Evolutionary conservation across 1,284 basidiomycete species (phyloP).

Genomic region (Apiotrichum porosum): DNA sequence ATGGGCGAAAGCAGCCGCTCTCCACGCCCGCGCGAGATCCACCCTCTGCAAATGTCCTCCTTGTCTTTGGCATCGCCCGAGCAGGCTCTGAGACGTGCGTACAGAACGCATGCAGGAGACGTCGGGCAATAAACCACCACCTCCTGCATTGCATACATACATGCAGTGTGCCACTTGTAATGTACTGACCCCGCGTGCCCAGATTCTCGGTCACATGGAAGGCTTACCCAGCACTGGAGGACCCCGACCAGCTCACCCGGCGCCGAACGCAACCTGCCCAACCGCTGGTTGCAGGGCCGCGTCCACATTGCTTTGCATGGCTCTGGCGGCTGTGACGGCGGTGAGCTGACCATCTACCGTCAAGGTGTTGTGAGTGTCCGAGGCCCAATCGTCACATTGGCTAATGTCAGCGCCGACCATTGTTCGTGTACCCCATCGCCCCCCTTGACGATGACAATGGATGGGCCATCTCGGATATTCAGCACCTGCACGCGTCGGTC

Average conservation of each 20-base stretch:
- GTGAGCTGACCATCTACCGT: conserved; percentile 10
- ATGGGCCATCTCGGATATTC: conserved; percentile 13
- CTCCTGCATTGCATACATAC: no score
- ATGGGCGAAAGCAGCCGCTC: no score
- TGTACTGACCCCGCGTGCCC: neutral
- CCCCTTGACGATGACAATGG: neutral
- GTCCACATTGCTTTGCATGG: conserved; percentile 6
- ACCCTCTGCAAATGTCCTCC: no score
- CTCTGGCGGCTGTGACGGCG: conserved; percentile 13
- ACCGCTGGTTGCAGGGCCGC: conserved; percentile 3
- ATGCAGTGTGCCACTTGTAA: no score
- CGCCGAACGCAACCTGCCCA: conserved; percentile 7
- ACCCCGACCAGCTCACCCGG: conserved; percentile 1
- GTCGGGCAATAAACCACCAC: no score
- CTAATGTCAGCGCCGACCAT: conserved; percentile 5
- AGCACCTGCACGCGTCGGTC: conserved; percentile 15
- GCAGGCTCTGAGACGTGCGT: neutral
- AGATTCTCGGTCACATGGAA: conserved; percentile 1
- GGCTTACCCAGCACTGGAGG: no score
- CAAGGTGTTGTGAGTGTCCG: neutral
- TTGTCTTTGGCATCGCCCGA: neutral
- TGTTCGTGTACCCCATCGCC: conserved; percentile 5
- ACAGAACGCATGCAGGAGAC: no score
- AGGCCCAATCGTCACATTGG: no score
- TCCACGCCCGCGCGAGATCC: no score